These are phyloP conservation scores for Tilletia walkeri DNA, from an alignment of 1,284 basidiomycete species.

Conservation along the genomic window DNA sequence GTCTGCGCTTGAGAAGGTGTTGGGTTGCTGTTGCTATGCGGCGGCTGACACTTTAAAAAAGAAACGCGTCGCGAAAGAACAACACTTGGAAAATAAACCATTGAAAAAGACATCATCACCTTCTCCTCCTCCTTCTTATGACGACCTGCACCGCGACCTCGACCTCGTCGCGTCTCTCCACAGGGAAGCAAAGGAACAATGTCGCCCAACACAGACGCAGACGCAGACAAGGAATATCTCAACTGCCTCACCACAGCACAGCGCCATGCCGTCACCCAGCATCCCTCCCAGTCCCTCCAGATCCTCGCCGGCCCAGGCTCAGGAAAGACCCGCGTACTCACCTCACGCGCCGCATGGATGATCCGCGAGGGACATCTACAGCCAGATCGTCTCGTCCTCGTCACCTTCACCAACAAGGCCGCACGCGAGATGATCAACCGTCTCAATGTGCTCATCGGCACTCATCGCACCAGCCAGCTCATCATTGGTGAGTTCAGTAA, in stretches of 20 bases:
- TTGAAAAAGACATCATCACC: too few species aligned
- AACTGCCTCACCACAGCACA: constrained; percentile 39
- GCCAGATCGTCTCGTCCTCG: constrained; percentile 49
- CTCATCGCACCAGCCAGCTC: constrained; percentile 64
- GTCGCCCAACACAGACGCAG: background rate
- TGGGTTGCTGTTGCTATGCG: background rate
- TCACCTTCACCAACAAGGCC: constrained; percentile 70
- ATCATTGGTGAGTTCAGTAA: constrained; percentile 59
- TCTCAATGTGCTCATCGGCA: constrained; percentile 70
- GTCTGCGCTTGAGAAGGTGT: background rate
- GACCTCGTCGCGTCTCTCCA: background rate
- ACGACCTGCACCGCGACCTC: too few species aligned
- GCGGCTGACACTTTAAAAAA: too few species aligned
- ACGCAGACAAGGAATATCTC: background rate
- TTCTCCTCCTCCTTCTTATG: too few species aligned
- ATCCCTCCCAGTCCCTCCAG: constrained; percentile 41
- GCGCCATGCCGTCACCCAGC: constrained; percentile 42
- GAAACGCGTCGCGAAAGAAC: background rate
- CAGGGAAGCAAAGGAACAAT: background rate
- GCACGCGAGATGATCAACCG: constrained; percentile 83
- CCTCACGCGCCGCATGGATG: constrained; percentile 50
- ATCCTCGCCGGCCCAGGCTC: constrained; percentile 53
- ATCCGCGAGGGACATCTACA: constrained; percentile 38
- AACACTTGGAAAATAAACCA: background rate
- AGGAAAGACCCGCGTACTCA: constrained; percentile 54